Evolutionary conservation across 441 rosid species (phyloP).

Genomic region (Pelargonium fulgidum): DNA sequence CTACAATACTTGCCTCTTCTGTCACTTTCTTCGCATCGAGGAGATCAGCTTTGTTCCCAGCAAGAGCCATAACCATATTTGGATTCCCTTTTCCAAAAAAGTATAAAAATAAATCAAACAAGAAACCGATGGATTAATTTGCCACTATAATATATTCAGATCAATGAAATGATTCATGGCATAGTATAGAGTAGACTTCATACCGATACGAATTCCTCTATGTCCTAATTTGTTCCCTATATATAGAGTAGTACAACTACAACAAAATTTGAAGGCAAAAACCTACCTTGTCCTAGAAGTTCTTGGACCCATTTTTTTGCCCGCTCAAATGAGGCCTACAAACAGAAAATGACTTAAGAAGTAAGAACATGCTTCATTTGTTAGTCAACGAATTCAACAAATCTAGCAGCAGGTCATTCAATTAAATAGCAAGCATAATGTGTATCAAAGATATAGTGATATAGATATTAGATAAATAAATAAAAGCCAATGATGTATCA

Average conservation of each 20-base stretch:
- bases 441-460: too few relatives aligned
- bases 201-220: neutral
- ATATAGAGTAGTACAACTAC: too few relatives aligned
- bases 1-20: neutral
- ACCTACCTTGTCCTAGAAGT: constrained; percentile 85
- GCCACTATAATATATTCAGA: constrained; percentile 6
- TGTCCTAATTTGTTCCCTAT: neutral
- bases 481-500: neutral
- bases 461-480: neutral
- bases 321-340: constrained; percentile 84
- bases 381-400: neutral
- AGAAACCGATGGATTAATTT: neutral
- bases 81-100: neutral
- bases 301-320: constrained; percentile 98
- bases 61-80: constrained; percentile 2
- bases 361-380: constrained; percentile 5
- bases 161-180: neutral
- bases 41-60: constrained; percentile 4
- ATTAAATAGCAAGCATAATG: neutral
- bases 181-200: neutral
- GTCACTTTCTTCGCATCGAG: constrained; percentile 2
- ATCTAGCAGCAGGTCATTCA: neutral
- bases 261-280: neutral
- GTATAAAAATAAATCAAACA: neutral
- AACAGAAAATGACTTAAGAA: constrained; percentile 1